phyloP scores from a whole-genome alignment of 2,329 filamentous ascomycete species.

The Aspergillus spinulosporus region DNA sequence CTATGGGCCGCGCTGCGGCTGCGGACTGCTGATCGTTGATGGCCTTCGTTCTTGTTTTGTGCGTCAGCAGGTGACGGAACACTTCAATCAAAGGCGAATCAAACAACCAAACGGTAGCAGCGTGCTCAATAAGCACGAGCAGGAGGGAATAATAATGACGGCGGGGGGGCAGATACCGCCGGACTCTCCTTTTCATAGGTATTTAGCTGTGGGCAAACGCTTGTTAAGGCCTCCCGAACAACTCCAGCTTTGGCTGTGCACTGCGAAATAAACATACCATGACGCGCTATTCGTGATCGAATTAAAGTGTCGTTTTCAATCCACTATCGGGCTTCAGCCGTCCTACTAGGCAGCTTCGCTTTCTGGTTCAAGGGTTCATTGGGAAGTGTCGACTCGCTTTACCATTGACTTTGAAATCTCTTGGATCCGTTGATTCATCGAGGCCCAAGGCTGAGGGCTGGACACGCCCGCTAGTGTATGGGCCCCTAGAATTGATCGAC shows the following conservation, averaged over 20 bases:
- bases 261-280: too few species aligned
- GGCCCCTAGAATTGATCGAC: not conserved
- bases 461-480: not conserved
- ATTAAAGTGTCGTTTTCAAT: not conserved
- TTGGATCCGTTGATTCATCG: not conserved
- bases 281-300: not conserved
- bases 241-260: not conserved
- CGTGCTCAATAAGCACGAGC: too few species aligned
- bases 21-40: not conserved
- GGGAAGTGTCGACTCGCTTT: not conserved
- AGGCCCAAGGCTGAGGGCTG: not conserved
- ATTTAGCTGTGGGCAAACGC: not conserved
- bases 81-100: not conserved
- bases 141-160: too few species aligned
- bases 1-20: too few species aligned
- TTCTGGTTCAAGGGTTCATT: not conserved
- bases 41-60: not conserved
- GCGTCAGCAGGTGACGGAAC: not conserved
- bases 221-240: not conserved
- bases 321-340: not conserved
- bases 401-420: not conserved
- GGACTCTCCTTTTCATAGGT: not conserved
- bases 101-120: not conserved
- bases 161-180: not conserved
- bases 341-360: not conserved